These are phyloP conservation scores for Saccharomycopsis javanensis DNA, from an alignment of 805 yeast species.

Conservation along the genomic window DNA sequence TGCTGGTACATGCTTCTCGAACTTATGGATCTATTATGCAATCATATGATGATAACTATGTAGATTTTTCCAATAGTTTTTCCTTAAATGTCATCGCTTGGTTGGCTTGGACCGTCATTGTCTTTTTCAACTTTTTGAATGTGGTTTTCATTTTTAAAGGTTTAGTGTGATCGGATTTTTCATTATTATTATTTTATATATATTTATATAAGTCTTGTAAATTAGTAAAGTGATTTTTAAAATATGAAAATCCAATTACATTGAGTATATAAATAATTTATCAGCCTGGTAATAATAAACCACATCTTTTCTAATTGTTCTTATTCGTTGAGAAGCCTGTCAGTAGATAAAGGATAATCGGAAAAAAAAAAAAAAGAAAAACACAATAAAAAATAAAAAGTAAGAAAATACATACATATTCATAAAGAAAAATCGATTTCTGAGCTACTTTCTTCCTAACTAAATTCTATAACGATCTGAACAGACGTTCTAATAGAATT, in stretches of 20 bases:
- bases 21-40: not conserved
- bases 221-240: too few relatives aligned
- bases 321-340: not conserved
- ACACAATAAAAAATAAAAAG: not conserved
- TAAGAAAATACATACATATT: too few relatives aligned
- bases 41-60: slow-evolving; percentile 24
- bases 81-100: slow-evolving; percentile 42
- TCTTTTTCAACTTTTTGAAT: slow-evolving; percentile 40
- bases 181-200: not conserved
- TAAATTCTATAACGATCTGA: too few relatives aligned
- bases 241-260: too few relatives aligned
- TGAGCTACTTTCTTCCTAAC: too few relatives aligned
- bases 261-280: too few relatives aligned
- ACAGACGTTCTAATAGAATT: too few relatives aligned
- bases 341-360: not conserved
- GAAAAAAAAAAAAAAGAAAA: not conserved
- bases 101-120: slow-evolving; percentile 57
- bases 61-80: slow-evolving; percentile 31
- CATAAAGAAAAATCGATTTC: too few relatives aligned
- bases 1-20: not conserved
- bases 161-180: not conserved
- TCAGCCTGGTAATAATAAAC: too few relatives aligned
- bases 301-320: not conserved
- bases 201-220: too few relatives aligned
- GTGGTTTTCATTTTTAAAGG: slow-evolving; percentile 11